Conservation (phyloP, 2,329 filamentous ascomycete species). For the Cercospora nicotianae region DNA sequence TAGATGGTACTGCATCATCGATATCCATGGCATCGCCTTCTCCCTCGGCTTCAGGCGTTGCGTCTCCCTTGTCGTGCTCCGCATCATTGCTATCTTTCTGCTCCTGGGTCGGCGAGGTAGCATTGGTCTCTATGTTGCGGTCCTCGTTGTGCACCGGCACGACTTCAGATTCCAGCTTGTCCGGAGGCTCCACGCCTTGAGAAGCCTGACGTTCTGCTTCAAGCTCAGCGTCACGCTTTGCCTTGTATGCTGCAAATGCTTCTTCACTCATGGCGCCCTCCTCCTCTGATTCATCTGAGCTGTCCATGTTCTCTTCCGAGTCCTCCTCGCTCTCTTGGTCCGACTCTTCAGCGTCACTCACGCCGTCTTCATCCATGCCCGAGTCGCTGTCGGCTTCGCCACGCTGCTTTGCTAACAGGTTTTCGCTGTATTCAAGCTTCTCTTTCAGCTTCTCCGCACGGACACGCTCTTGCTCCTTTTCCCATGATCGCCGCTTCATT, state of each 20-base stretch:
- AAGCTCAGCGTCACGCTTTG: constrained; percentile 28
- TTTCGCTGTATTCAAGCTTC: constrained; percentile 36
- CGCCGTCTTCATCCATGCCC: constrained; percentile 33
- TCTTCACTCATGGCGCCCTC: constrained; percentile 59
- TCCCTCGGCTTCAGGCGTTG: neutral
- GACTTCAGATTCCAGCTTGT: constrained; percentile 35
- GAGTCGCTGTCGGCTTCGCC: constrained; percentile 34
- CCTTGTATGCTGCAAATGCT: constrained; percentile 35
- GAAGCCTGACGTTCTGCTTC: constrained; percentile 32
- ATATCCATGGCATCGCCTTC: constrained; percentile 9
- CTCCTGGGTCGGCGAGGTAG: neutral
- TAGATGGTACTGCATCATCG: neutral
- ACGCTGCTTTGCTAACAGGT: constrained; percentile 36
- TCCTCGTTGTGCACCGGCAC: constrained; percentile 28
- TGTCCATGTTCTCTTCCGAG: constrained; percentile 36
- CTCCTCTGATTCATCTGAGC: constrained; percentile 43
- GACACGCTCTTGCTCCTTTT: constrained; percentile 65
- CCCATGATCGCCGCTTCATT: constrained; percentile 57
- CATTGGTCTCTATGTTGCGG: neutral
- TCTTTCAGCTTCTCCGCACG: constrained; percentile 72
- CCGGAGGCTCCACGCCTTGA: constrained; percentile 32
- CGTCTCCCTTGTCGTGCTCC: neutral
- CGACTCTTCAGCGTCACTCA: constrained; percentile 32
- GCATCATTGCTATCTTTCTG: neutral
- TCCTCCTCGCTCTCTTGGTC: constrained; percentile 37